Evolutionary conservation across 768 basidiomycete species (phyloP).

Genomic region (Psilocybe sp.): DNA sequence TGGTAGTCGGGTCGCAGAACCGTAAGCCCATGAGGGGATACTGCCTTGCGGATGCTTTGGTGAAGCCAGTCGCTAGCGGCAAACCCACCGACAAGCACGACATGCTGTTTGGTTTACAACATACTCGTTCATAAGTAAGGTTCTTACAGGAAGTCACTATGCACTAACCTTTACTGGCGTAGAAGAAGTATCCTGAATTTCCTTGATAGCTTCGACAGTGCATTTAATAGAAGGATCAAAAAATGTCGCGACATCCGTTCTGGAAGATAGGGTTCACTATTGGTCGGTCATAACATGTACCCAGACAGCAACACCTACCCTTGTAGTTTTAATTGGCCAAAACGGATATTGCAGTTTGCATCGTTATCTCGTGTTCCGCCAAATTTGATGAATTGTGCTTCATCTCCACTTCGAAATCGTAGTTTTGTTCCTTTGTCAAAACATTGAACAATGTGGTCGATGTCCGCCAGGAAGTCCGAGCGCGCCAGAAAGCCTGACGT

Average conservation of each 20-base stretch:
- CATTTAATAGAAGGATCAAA: conserved; percentile 16
- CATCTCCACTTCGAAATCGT: conserved; percentile 31
- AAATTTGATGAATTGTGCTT: conserved; percentile 21
- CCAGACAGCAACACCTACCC: conserved; percentile 6
- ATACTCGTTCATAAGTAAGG: neutral
- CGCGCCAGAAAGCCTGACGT: conserved; percentile 32
- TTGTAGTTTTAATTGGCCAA: conserved; percentile 15
- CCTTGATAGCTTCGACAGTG: conserved; percentile 9
- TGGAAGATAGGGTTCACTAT: neutral
- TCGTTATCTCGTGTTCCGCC: conserved; percentile 16
- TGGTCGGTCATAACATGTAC: neutral
- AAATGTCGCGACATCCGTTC: conserved; percentile 14
- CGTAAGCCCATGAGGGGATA: conserved; percentile 13
- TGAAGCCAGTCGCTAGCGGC: conserved; percentile 43
- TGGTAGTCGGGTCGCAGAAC: conserved; percentile 12
- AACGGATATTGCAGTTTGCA: conserved; percentile 10
- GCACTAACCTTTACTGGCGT: neutral
- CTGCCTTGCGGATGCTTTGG: conserved; percentile 26
- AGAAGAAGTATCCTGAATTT: neutral
- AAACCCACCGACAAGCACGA: conserved; percentile 44
- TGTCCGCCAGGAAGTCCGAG: conserved; percentile 36
- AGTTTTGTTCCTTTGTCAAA: conserved; percentile 48
- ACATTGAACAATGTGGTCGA: conserved; percentile 33
- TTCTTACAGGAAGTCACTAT: neutral
- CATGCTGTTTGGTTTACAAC: conserved; percentile 12